phyloP scores from a whole-genome alignment of 169 alveolate genomes.

The Theileria luwenshuni region DNA sequence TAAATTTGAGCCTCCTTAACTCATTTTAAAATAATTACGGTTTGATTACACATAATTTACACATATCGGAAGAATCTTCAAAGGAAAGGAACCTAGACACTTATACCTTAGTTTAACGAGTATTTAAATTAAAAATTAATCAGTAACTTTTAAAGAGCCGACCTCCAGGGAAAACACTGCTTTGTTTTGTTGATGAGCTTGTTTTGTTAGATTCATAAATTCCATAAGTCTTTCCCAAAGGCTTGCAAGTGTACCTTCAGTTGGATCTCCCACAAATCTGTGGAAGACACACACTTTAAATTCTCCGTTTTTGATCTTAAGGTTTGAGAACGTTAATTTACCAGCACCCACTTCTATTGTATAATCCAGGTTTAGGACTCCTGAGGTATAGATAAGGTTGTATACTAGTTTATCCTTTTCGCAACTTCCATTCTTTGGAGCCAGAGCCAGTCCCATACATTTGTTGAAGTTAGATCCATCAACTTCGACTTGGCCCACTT shows the following conservation, averaged over 20 bases:
- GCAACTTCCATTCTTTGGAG: conserved; percentile 9
- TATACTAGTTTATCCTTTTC: conserved; percentile 5
- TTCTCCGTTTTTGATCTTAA: conserved; percentile 36
- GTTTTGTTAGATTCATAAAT: not conserved
- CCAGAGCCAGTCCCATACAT: conserved; percentile 39
- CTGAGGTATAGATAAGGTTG: conserved; percentile 32
- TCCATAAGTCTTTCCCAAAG: not conserved
- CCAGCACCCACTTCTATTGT: not conserved
- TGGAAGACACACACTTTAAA: conserved; percentile 60
- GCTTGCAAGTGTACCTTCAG: not conserved
- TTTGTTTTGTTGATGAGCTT: conserved; percentile 1
- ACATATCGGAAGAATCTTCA: no score
- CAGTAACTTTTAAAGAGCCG: conserved; percentile 30
- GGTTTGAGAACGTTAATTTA: conserved; percentile 26
- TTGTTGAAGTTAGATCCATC: conserved; percentile 44
- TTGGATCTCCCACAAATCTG: conserved; percentile 25
- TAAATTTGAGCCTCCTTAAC: no score
- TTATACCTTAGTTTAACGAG: no score
- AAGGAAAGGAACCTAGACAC: no score
- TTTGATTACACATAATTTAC: no score
- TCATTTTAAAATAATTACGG: no score
- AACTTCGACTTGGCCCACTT: conserved; percentile 29
- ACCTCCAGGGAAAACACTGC: conserved; percentile 51
- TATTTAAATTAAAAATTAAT: conserved; percentile 11
- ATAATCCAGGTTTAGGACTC: conserved; percentile 29